Evolutionary conservation across 768 basidiomycete species (phyloP).

Genomic region (Rhizopogon sp.): DNA sequence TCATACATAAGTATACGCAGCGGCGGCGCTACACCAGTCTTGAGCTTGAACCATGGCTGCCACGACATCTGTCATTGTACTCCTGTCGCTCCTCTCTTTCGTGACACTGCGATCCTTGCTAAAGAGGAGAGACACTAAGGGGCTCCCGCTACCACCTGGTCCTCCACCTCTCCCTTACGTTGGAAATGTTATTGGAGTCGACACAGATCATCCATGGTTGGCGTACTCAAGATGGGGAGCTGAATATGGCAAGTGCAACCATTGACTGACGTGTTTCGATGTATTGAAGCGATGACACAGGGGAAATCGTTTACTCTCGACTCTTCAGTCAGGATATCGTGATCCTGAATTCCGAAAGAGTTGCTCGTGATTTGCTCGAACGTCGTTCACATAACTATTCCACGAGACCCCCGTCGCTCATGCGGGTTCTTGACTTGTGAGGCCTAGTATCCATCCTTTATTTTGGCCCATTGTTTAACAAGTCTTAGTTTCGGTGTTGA

Average conservation of each 20-base stretch:
- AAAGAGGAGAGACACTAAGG: constrained; percentile 4
- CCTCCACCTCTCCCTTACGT: constrained; percentile 15
- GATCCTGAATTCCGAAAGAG: constrained; percentile 20
- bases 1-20: too few relatives aligned
- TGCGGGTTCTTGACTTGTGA: constrained; percentile 16
- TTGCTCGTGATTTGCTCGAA: constrained; percentile 20
- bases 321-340: constrained; percentile 19
- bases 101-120: constrained; percentile 5
- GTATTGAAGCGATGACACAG: constrained; percentile 4
- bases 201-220: constrained; percentile 16
- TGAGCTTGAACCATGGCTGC: background rate
- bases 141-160: constrained; percentile 16
- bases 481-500: constrained; percentile 16
- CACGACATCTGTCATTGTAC: background rate
- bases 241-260: constrained; percentile 12
- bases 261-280: background rate
- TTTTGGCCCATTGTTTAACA: background rate
- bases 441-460: background rate
- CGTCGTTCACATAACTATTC: constrained; percentile 18
- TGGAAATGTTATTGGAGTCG: constrained; percentile 16
- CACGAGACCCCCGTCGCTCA: constrained; percentile 14
- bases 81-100: constrained; percentile 8
- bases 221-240: constrained; percentile 15
- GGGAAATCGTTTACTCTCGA: constrained; percentile 18
- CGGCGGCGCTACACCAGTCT: too few relatives aligned